Base-by-base conservation (phyloP, 345 rosid genomes). In the Aquilaria malaccensis region DNA sequence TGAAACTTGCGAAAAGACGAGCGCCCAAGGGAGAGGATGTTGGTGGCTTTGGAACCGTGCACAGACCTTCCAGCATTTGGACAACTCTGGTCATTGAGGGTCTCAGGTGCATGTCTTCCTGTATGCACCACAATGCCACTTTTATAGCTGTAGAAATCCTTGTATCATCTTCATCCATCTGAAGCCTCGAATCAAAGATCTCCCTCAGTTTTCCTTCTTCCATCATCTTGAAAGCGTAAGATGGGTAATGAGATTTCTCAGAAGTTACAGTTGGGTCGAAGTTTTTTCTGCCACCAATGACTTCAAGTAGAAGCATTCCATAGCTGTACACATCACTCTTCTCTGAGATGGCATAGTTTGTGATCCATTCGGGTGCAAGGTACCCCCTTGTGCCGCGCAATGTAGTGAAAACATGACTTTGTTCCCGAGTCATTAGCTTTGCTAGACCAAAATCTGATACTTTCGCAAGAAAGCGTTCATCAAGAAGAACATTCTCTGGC, bases 381-480 rank as follows among this genome's bases (percentile, higher is more conserved):
- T 93, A 93, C 12, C 98, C 98, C 51, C 98, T 76, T 13, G 98
- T 93, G 66, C 98, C 97, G 5, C 96, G 77, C 64, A 93, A 67
- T 2, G 98, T 93, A 2, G 96, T 89, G 80, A 89, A 87, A 2
- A 93, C 96, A 48, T 85, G 88, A 80, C 96, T 93, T 66, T 93
- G 96, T 75, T 93, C 97, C 5, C 97, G 79, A 31, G 77, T 85
- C 97, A 93, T 93, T 29, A 87, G 79, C 80, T 93, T 93, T 1
- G 98, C 98, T 31, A 93, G 67, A 55, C 98, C 97, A 11, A 89
- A 93, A 78, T 93, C 98, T 0, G 97, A 93, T 69, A 93, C 98
- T 73, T 93, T 89, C 56, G 97, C 97, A 9, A 65, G 76, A 77
- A 79, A 93, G 58, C 83, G 74, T 48, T 76, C 91, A 54, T 89